Evolutionary conservation across 306 rosid genomes (phyloP).

Genomic region (Cyclanthera cordifolia): DNA sequence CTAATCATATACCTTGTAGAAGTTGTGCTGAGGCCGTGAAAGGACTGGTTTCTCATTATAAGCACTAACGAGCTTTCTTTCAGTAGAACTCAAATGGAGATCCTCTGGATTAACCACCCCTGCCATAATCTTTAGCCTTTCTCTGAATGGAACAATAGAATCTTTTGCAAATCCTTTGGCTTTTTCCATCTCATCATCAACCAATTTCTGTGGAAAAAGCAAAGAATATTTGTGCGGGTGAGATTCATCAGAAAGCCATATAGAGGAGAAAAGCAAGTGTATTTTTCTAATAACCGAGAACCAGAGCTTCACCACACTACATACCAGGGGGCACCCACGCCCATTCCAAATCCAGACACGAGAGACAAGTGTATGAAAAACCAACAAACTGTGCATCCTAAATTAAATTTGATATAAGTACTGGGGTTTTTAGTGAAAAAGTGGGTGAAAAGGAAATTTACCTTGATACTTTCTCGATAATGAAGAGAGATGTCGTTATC

Average conservation of each 20-base stretch:
- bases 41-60: conserved; percentile 89
- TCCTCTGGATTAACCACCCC: conserved; percentile 83
- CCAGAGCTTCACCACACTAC: too few relatives aligned
- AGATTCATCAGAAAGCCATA: neutral
- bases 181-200: conserved; percentile 79
- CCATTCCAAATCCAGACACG: too few relatives aligned
- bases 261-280: neutral
- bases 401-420: neutral
- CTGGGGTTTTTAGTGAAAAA: neutral
- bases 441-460: conserved; percentile 3
- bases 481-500: conserved; percentile 56
- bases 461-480: conserved; percentile 72
- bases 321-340: too few relatives aligned
- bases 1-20: conserved; percentile 41
- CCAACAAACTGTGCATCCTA: neutral
- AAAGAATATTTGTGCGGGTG: neutral
- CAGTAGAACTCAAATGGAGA: conserved; percentile 64
- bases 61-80: conserved; percentile 61
- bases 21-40: conserved; percentile 86
- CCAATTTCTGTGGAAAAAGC: conserved; percentile 39
- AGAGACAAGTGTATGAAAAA: neutral
- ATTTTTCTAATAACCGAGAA: too few relatives aligned
- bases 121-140: conserved; percentile 81
- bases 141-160: conserved; percentile 56
- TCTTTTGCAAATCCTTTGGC: conserved; percentile 83